A percentile compares a stretch with the other conserved stretches of the same genome.
These are phyloP conservation scores for Exophiala mesophila DNA, from an alignment of 2,329 filamentous ascomycete species.

Conservation along the genomic window DNA sequence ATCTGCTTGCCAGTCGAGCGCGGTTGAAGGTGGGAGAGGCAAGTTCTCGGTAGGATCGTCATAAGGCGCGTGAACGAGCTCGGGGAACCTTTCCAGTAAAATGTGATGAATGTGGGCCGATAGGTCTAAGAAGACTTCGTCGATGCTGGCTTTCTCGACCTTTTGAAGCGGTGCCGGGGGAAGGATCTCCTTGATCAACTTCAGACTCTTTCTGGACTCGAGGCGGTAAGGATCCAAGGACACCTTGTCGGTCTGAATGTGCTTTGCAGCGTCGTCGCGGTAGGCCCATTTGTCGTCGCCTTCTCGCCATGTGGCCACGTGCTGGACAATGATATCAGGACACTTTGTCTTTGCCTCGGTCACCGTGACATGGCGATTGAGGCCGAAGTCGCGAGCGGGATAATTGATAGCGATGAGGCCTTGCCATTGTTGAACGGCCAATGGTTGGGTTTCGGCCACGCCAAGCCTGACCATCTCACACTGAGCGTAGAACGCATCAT, in stretches of 20 bases:
- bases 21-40: constrained; percentile 67
- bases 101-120: constrained; percentile 75
- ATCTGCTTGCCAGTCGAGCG: constrained; percentile 77
- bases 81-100: constrained; percentile 70
- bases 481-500: constrained; percentile 97
- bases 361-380: constrained; percentile 72
- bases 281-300: constrained; percentile 92
- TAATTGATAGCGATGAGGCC: constrained; percentile 96
- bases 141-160: constrained; percentile 90
- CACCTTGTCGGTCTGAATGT: constrained; percentile 86
- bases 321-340: constrained; percentile 76
- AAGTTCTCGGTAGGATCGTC: constrained; percentile 67
- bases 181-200: constrained; percentile 68
- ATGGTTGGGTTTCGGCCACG: constrained; percentile 66
- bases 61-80: constrained; percentile 64
- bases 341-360: constrained; percentile 82
- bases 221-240: constrained; percentile 87
- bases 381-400: constrained; percentile 72
- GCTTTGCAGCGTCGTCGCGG: constrained; percentile 69
- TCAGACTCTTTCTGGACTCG: constrained; percentile 76
- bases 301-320: constrained; percentile 92
- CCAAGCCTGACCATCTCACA: constrained; percentile 88
- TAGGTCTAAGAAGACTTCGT: constrained; percentile 92
- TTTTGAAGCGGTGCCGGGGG: constrained; percentile 59
- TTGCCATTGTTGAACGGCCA: constrained; percentile 95